Evolutionary conservation across 169 alveolate species (phyloP).

Genomic region (Theileria parva): DNA sequence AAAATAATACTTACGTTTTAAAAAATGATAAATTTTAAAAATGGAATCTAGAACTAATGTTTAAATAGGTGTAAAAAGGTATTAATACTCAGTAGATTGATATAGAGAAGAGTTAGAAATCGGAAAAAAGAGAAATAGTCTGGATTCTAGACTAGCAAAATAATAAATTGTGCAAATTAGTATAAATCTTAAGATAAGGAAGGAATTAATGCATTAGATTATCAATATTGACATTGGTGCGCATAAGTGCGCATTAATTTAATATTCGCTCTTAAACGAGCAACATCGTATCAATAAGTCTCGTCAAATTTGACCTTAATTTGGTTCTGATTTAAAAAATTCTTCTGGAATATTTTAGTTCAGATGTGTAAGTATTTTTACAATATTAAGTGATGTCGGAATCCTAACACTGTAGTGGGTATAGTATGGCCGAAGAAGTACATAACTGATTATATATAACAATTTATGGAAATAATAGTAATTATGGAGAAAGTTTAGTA

Average conservation of each 20-base stretch:
- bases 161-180: not conserved
- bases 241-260: conserved; percentile 24
- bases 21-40: not conserved
- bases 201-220: conserved; percentile 14
- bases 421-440: not conserved
- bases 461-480: not conserved
- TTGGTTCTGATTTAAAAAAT: conserved; percentile 1
- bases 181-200: not conserved
- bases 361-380: not conserved
- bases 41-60: not conserved
- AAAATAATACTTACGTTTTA: not conserved
- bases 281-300: conserved; percentile 5
- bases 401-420: not conserved
- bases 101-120: not conserved
- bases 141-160: conserved; percentile 2
- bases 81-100: not conserved
- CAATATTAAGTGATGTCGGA: conserved; percentile 6
- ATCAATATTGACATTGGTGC: not conserved
- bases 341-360: not conserved
- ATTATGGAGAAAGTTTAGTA: not conserved
- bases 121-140: not conserved
- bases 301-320: not conserved
- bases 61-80: not conserved
- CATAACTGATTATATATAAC: not conserved
- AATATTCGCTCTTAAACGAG: not conserved